Percentiles rank a stretch among this genome's conserved stretches.
These are phyloP conservation scores for Anisodus tanguticus DNA, from an alignment of 257 asterid genomes.

Conservation along the genomic window DNA sequence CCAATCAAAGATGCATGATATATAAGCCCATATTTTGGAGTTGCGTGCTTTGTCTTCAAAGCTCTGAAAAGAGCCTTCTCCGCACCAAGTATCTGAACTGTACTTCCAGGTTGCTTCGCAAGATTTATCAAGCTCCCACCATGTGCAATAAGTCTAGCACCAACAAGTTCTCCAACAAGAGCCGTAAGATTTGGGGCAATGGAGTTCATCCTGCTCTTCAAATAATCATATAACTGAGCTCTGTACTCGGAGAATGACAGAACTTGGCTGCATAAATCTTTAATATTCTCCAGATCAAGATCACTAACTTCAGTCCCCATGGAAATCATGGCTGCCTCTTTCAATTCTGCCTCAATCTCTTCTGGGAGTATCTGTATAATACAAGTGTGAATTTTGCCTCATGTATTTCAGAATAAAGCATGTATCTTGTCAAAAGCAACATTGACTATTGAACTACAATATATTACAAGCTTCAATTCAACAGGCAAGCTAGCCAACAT, in stretches of 20 bases:
- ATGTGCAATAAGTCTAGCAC: conserved; percentile 94
- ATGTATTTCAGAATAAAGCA: not conserved
- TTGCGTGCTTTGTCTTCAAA: conserved; percentile 85
- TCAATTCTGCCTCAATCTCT: conserved; percentile 80
- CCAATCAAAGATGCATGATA: conserved; percentile 93
- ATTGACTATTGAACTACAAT: not conserved
- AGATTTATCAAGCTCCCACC: conserved; percentile 92
- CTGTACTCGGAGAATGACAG: conserved; percentile 81
- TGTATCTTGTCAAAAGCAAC: not conserved
- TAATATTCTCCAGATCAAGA: conserved; percentile 79
- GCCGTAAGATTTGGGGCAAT: conserved; percentile 94
- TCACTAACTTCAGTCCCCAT: conserved; percentile 97
- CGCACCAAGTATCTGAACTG: conserved; percentile 93
- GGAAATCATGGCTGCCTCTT: conserved; percentile 83
- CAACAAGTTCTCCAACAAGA: conserved; percentile 93
- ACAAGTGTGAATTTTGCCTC: not conserved
- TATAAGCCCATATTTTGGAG: conserved; percentile 90
- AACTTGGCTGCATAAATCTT: conserved; percentile 86
- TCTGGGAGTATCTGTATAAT: conserved; percentile 63
- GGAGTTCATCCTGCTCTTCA: conserved; percentile 89
- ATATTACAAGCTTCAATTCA: not conserved
- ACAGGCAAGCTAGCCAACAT: not conserved
- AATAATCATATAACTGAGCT: conserved; percentile 80
- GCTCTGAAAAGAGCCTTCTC: conserved; percentile 95
- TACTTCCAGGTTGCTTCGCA: conserved; percentile 96